Base-by-base conservation (phyloP, 2,329 filamentous ascomycete genomes). In the Fusarium beomiforme region DNA sequence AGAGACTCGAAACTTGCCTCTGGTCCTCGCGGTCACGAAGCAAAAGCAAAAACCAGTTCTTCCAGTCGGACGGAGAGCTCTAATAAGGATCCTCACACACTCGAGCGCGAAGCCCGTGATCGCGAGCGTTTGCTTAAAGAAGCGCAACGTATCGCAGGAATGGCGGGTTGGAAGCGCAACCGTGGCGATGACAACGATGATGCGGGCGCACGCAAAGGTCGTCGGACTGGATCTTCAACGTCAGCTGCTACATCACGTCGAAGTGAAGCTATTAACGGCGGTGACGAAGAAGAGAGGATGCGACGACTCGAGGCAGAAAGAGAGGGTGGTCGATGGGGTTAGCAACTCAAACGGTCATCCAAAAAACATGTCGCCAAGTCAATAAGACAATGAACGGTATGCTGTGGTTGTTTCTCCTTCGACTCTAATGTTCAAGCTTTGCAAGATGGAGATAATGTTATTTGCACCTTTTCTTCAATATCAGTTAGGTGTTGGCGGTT, bases 41-140 rank as follows among this genome's bases (percentile, higher is more conserved):
- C 79, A 71, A 85, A 81, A 60, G 81, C 79, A 70, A 85, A 81
- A 59, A 79, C 81, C 34, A 71, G 75, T 61, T 74, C 78, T 60
- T 73, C 67, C 14, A 80, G 69, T 47, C 80, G 83, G 31, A 36
- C 59, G 12, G 69, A 65, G 9, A 47, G 51, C 47, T 53, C 66
- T 8, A 62, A 56, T 58, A 73, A 78, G 31, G 73, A 75, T 70
- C 85, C 88, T n/a, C 91, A 93, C 78, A 91, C 91, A 3, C 83
- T 90, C 0, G 91, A 93, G 79, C 88, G 91, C 24, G 91, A 92
- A 77, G 88, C 88, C 16, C 84, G 90, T 19, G 87, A 91, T 75
- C 85, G 90, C 47, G 90, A 92, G 78, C 85, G 91, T 29, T 83
- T 92, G 55, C 83, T 91, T 16, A 91, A 90, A 75, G 91, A 93